These are phyloP conservation scores for Imleria badia DNA, from an alignment of 768 basidiomycete species.

Conservation along the genomic window DNA sequence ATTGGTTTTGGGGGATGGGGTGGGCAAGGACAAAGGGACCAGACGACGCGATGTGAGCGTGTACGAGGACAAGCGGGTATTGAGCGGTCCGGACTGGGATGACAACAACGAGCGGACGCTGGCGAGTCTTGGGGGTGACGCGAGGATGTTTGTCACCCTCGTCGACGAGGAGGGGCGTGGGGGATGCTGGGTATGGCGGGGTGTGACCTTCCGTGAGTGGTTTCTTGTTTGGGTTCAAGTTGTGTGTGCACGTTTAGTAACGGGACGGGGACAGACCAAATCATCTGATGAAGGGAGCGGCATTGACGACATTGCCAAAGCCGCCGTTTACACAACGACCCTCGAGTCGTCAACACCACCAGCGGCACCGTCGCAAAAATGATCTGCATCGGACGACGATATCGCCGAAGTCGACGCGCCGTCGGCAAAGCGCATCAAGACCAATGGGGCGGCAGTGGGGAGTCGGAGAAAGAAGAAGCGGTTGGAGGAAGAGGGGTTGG, in stretches of 20 bases:
- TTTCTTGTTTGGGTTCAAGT: background rate
- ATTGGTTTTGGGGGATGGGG: conserved; percentile 61
- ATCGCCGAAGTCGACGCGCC: conserved; percentile 50
- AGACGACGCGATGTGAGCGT: conserved; percentile 65
- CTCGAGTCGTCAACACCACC: too few relatives aligned
- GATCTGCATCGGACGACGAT: conserved; percentile 53
- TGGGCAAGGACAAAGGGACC: conserved; percentile 33
- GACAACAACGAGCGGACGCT: conserved; percentile 83
- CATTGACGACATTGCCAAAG: too few relatives aligned
- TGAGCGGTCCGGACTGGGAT: conserved; percentile 93
- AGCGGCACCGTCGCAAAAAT: too few relatives aligned
- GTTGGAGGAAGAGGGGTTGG: conserved; percentile 73
- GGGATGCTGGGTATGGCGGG: conserved; percentile 74
- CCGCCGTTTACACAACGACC: too few relatives aligned
- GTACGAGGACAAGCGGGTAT: conserved; percentile 81
- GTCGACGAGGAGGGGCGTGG: conserved; percentile 84
- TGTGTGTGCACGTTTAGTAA: background rate
- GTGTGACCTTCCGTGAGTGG: conserved; percentile 66
- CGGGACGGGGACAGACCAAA: conserved; percentile 39
- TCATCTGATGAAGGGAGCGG: too few relatives aligned
- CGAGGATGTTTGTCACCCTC: conserved; percentile 87
- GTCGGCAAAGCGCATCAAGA: conserved; percentile 52
- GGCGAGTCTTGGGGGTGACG: conserved; percentile 73
- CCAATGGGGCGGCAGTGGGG: conserved; percentile 27
- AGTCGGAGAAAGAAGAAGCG: conserved; percentile 65